Conservation (phyloP, 2,329 filamentous ascomycete genomes). For the Capronia coronata region DNA sequence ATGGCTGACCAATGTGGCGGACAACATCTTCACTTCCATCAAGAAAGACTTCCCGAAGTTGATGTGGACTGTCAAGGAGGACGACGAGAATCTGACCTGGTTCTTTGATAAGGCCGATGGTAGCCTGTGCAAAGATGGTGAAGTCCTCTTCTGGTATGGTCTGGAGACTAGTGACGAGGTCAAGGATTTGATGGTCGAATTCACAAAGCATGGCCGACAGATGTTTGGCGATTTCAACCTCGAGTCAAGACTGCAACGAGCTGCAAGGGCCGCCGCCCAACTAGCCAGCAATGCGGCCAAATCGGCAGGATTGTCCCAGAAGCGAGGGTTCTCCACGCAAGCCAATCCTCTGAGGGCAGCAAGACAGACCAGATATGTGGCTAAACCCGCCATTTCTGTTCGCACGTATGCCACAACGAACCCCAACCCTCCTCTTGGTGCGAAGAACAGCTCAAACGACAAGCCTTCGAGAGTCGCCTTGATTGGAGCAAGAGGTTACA, state of each 20-base stretch:
- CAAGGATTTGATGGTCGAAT: slow-evolving; percentile 75
- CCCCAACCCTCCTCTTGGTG: slow-evolving; percentile 82
- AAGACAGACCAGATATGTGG: slow-evolving; percentile 17
- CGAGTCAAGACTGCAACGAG: slow-evolving; percentile 73
- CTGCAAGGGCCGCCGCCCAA: slow-evolving; percentile 62
- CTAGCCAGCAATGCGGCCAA: slow-evolving; percentile 42
- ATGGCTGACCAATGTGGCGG: slow-evolving; percentile 89
- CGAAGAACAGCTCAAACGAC: slow-evolving; percentile 78
- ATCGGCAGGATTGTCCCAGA: slow-evolving; percentile 46
- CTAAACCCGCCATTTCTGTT: slow-evolving; percentile 31
- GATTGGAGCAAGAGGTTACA: slow-evolving; percentile 90
- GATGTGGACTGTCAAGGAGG: slow-evolving; percentile 92
- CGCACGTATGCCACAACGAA: slow-evolving; percentile 55
- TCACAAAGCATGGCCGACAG: slow-evolving; percentile 70
- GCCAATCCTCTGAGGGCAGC: slow-evolving; percentile 35
- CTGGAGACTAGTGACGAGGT: slow-evolving; percentile 76
- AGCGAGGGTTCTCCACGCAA: slow-evolving; percentile 61
- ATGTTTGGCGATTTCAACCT: slow-evolving; percentile 89
- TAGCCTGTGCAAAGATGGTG: slow-evolving; percentile 75
- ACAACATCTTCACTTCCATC: slow-evolving; percentile 88
- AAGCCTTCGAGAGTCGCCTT: slow-evolving; percentile 73
- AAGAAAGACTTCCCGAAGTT: slow-evolving; percentile 90
- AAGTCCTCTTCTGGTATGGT: slow-evolving; percentile 95
- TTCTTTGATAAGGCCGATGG: slow-evolving; percentile 97
- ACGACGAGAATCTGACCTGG: slow-evolving; percentile 96